Base-by-base conservation (phyloP, 2,329 filamentous ascomycete species). In the Leptographium galeiforme region DNA sequence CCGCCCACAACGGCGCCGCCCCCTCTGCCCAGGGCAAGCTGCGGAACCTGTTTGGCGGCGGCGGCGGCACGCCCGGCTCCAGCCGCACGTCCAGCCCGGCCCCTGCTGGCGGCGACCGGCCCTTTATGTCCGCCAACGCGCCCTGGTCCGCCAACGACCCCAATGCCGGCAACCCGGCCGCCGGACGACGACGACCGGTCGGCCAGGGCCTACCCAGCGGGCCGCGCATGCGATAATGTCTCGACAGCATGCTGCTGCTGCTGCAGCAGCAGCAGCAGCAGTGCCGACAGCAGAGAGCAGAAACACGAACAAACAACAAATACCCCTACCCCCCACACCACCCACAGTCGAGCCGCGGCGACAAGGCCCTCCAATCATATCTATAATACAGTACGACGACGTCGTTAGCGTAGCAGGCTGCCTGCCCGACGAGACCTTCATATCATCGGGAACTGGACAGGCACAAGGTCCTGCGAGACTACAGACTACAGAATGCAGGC, bases 1-100 rank as follows among this genome's bases (percentile, higher is more conserved):
- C n/a, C 57, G 63, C 65, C 61, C 70, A 74, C 3, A 74, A 36
- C 34, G 34, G 34, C 25, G 25, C 34, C 25, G 25, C 34, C 34
- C 8, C 74, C 38, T 81, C 82, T 19, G 89, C 89, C 50, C 87
- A 94, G 69, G 87, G 95, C 61, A 76, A 87, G 60, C 72, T 96
- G 61, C 87, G 89, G 64, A 87, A 89, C 62, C 70, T 95, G 47
- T 89, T 89, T 77, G 59, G 78, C 77, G 45, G 72, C 72, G 48
- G 84, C 80, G 58, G 79, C 81, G 10, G 70, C 70, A 19, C 39
- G 0, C 39, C 49, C 1, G 32, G 14, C 14, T 61, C 62, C 25
- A 70, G 71, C 4, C 73, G 75, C 50, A 55, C 57, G 4, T 48
- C 46, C 33, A 59, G 57, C 32, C 57, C 57, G 34, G 56, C 52